Evolutionary conservation across 495 filamentous ascomycete genomes (phyloP).

Genomic region (Penicillium goetzii): DNA sequence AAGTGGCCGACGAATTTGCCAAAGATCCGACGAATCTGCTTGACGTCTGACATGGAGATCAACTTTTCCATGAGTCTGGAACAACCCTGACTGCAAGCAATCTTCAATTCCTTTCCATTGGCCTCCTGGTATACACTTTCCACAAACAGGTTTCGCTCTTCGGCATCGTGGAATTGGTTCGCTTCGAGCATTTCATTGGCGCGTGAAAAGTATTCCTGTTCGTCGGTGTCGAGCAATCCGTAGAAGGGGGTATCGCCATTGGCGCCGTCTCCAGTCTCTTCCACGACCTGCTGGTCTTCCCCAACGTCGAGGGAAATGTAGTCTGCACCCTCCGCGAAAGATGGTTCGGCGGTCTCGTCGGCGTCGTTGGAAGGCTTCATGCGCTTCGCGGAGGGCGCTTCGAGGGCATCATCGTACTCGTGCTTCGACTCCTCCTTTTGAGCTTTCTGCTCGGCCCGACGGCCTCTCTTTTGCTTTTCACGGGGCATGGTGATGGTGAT

Average conservation of each 20-base stretch:
- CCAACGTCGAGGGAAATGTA: conserved; percentile 43
- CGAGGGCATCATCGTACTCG: conserved; percentile 46
- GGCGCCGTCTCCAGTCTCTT: conserved; percentile 13
- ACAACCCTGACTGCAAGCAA: conserved; percentile 92
- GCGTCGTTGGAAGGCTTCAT: conserved; percentile 38
- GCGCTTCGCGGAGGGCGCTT: conserved; percentile 45
- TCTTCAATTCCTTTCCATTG: conserved; percentile 89
- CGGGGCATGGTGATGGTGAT: conserved; percentile 46
- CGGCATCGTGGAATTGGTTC: conserved; percentile 77
- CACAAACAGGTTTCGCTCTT: conserved; percentile 80
- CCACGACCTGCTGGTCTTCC: conserved; percentile 22
- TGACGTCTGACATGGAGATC: conserved; percentile 76
- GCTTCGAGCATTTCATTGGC: conserved; percentile 87
- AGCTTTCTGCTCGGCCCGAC: conserved; percentile 59
- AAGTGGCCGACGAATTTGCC: conserved; percentile 86
- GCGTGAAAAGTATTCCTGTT: conserved; percentile 91
- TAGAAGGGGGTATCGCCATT: conserved; percentile 69
- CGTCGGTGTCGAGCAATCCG: conserved; percentile 84
- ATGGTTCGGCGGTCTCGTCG: conserved; percentile 30
- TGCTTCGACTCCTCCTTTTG: conserved; percentile 49
- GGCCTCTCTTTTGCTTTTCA: conserved; percentile 70
- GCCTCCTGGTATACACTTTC: conserved; percentile 85
- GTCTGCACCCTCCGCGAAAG: conserved; percentile 31
- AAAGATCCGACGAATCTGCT: conserved; percentile 85
- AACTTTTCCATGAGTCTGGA: conserved; percentile 90